Evolutionary conservation across 2,329 filamentous ascomycete species (phyloP).

Genomic region (Exophiala mesophila): DNA sequence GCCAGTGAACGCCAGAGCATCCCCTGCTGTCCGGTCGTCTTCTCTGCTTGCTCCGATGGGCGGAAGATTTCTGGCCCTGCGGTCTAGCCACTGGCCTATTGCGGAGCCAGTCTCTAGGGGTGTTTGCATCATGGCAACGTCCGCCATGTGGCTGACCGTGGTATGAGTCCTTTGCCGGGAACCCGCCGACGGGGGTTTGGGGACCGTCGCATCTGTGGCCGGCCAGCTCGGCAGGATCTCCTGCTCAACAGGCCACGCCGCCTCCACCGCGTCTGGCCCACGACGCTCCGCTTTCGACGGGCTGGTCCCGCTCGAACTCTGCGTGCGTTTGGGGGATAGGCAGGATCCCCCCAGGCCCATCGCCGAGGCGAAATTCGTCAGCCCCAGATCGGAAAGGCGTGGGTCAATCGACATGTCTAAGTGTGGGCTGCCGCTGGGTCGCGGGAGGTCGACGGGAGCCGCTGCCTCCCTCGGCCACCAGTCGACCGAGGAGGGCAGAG

Average conservation of each 20-base stretch:
- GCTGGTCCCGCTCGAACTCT: constrained; percentile 7
- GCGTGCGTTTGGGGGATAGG: constrained; percentile 5
- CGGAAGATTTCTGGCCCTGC: constrained; percentile 11
- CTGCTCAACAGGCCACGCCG: constrained; percentile 4
- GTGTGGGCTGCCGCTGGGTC: constrained; percentile 2
- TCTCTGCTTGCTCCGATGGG: constrained; percentile 10
- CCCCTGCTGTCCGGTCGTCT: constrained; percentile 11
- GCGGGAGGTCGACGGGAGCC: constrained; percentile 4
- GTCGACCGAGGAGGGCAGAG: constrained; percentile 6
- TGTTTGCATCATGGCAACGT: constrained; percentile 7
- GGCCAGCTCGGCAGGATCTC: constrained; percentile 6
- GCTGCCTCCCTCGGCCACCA: constrained; percentile 1
- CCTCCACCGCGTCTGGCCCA: constrained; percentile 5
- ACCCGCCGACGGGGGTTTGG: constrained; percentile 3
- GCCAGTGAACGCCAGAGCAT: constrained; percentile 10
- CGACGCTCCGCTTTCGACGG: constrained; percentile 3
- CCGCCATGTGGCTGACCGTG: constrained; percentile 5
- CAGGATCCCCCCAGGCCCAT: constrained; percentile 6
- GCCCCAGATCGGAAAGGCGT: constrained; percentile 11
- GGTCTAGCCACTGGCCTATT: constrained; percentile 9
- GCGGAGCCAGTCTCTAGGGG: constrained; percentile 6
- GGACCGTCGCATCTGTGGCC: constrained; percentile 4
- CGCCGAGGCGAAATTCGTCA: constrained; percentile 5
- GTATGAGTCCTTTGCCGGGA: constrained; percentile 7
- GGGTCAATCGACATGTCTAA: constrained; percentile 7